Percentiles rank a stretch among this genome's conserved stretches.
Evolutionary conservation across 176 grass and related monocot genomes (phyloP).

Genomic region (Oryza australiensis): DNA sequence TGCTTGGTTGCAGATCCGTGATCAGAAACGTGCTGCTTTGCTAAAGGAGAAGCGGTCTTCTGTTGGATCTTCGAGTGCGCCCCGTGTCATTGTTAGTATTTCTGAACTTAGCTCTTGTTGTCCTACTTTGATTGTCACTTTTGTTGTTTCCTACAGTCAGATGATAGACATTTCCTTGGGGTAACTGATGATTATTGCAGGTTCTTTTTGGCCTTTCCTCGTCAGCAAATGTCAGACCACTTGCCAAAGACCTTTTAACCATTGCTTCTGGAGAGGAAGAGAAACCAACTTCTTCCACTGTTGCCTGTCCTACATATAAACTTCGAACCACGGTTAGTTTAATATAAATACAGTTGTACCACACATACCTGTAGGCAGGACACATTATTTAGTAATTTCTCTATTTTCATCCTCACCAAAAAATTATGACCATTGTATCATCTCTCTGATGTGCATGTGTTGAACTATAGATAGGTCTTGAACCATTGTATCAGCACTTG

Average conservation of each 20-base stretch:
- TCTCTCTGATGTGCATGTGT: slow-evolving; percentile 12
- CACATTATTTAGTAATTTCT: slow-evolving; percentile 10
- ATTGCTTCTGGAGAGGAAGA: slow-evolving; percentile 46
- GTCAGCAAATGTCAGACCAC: slow-evolving; percentile 50
- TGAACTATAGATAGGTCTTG: not conserved
- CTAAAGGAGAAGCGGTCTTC: slow-evolving; percentile 83
- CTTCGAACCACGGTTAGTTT: slow-evolving; percentile 81
- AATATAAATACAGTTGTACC: slow-evolving; percentile 19
- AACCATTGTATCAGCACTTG: not conserved
- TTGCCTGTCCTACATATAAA: slow-evolving; percentile 72
- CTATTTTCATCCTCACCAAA: not conserved
- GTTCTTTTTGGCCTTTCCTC: slow-evolving; percentile 85
- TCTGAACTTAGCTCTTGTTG: slow-evolving; percentile 18
- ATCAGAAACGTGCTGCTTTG: slow-evolving; percentile 80
- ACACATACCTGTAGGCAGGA: not conserved
- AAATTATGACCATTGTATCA: not conserved
- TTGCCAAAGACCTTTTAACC: slow-evolving; percentile 69
- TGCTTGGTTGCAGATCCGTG: slow-evolving; percentile 54
- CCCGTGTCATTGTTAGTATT: slow-evolving; percentile 77
- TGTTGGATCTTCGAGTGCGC: slow-evolving; percentile 50
- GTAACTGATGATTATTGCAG: slow-evolving; percentile 39
- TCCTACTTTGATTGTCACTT: not conserved
- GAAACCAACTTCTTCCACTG: slow-evolving; percentile 52
- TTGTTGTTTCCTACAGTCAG: slow-evolving; percentile 20
- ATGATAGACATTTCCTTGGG: not conserved